Conservation (phyloP, 1,284 basidiomycete genomes). For the Ustilago vetiveriae region DNA sequence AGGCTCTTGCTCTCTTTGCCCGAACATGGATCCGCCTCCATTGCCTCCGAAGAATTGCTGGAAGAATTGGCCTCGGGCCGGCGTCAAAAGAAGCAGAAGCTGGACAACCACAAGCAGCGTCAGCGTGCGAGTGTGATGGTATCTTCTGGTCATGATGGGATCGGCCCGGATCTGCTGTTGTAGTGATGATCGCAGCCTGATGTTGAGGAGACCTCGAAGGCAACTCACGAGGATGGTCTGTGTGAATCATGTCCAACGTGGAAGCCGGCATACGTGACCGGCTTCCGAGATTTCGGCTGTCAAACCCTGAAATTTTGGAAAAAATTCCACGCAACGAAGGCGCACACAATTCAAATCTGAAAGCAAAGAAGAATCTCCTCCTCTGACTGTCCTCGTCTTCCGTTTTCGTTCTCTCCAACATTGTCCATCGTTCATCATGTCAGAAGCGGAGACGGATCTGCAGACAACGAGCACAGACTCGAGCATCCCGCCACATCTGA, state of each 20-base stretch:
- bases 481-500: neutral
- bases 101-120: slow-evolving; percentile 15
- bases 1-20: slow-evolving; percentile 49
- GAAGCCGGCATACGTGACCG: slow-evolving; percentile 7
- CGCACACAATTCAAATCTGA: slow-evolving; percentile 1
- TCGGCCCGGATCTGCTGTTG: neutral
- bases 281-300: slow-evolving; percentile 5
- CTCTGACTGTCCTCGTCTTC: neutral
- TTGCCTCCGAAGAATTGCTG: slow-evolving; percentile 54
- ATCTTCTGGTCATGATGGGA: neutral
- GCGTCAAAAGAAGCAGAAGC: slow-evolving; percentile 16
- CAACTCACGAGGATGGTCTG: neutral
- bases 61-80: slow-evolving; percentile 51
- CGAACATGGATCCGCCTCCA: slow-evolving; percentile 30
- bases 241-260: slow-evolving; percentile 24
- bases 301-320: slow-evolving; percentile 30
- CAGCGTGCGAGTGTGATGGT: neutral
- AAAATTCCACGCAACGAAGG: neutral
- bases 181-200: neutral
- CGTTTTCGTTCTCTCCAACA: neutral
- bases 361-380: neutral
- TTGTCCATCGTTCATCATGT: neutral
- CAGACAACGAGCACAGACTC: no score
- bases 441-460: no score
- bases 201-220: neutral